Evolutionary conservation across 139 green algal genomes (phyloP), one percentile per base, ranked within the genome.

Genomic region (Axilococcus clingmanii): DNA sequence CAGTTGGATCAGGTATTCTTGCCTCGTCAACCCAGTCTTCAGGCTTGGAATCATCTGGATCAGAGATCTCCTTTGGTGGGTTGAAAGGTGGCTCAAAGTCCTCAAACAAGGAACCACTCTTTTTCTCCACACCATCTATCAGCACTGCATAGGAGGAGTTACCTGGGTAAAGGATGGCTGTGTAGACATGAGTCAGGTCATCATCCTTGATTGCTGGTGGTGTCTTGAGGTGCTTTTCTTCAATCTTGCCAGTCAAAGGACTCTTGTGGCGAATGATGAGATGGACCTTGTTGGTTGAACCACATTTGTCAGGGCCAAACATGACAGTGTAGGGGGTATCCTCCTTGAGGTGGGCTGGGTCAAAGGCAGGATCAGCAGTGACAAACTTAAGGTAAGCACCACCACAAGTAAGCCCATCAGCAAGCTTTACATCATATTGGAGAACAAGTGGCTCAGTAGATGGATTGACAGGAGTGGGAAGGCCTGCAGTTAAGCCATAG

Each of bases 291-390:
- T 83, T 76, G 15, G 75, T 83, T 35, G 47, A 70, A 38, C 91
- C 91, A 68, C 91, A 99, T 71, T 96, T 97, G 70, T 99, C 91
- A 5, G 92, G 89, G 23, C 92, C 92, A 66, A 99, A 99, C 92
- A 99, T 99, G 65, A 99, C 72, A 15, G 76, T 84, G 82, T 98
- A 99, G 8, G 86, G 81, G 3, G 90, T 94, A 16, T 89, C 68
- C 43, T 86, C 65, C 29, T 68, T 69, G 14, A 94, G 65, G 3
- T 68, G 65, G 17, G 61, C 47, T 14, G 71, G 61, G 5, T 61
- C 74, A 59, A 87, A 87, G 27, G 44, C 66, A 3, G 49, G 59
- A 9, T 71, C 56, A 12, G 71, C 60, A 11, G 59, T 88, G 17
- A 95, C 32, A 41, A 92, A 90, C 73, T 96, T 96, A 9, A 96